phyloP scores from a whole-genome alignment of 2,329 filamentous ascomycete genomes.

The Monosporascus sp. region DNA sequence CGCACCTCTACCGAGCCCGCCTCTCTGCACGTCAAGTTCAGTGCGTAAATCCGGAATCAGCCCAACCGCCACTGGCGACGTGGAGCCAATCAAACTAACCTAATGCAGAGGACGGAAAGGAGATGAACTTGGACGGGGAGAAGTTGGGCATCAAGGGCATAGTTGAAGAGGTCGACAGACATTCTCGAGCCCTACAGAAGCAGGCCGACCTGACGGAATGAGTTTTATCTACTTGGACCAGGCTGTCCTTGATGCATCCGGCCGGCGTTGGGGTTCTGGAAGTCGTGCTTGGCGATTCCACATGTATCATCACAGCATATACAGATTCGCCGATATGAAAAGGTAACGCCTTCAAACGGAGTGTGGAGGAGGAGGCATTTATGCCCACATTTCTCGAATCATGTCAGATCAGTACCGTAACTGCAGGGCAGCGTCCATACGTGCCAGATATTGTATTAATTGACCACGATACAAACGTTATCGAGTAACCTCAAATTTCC shows the following conservation, averaged over 20 bases:
- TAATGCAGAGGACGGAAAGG: constrained; percentile 79
- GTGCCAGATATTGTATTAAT: constrained; percentile 5
- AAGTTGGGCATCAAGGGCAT: constrained; percentile 81
- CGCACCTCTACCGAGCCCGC: constrained; percentile 63
- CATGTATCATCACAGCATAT: constrained; percentile 5
- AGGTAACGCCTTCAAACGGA: too few relatives aligned
- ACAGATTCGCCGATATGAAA: background rate
- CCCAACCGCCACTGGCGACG: background rate
- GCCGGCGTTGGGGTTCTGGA: background rate
- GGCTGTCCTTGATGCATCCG: constrained; percentile 7
- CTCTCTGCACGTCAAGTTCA: constrained; percentile 76
- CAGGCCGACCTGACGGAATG: constrained; percentile 66
- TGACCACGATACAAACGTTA: constrained; percentile 9
- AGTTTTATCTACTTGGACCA: constrained; percentile 1
- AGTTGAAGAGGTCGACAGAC: constrained; percentile 81
- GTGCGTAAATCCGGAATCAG: constrained; percentile 41
- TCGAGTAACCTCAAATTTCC: constrained; percentile 16
- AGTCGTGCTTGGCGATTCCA: background rate
- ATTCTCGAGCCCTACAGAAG: constrained; percentile 77
- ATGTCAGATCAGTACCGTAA: background rate
- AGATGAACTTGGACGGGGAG: constrained; percentile 75
- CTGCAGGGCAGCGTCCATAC: background rate
- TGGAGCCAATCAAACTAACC: constrained; percentile 6
- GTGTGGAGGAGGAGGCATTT: background rate
- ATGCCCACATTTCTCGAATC: background rate